These are phyloP conservation scores for Aphanomyces astaci DNA, from an alignment of 352 stramenopile genomes.

Conservation along the genomic window DNA sequence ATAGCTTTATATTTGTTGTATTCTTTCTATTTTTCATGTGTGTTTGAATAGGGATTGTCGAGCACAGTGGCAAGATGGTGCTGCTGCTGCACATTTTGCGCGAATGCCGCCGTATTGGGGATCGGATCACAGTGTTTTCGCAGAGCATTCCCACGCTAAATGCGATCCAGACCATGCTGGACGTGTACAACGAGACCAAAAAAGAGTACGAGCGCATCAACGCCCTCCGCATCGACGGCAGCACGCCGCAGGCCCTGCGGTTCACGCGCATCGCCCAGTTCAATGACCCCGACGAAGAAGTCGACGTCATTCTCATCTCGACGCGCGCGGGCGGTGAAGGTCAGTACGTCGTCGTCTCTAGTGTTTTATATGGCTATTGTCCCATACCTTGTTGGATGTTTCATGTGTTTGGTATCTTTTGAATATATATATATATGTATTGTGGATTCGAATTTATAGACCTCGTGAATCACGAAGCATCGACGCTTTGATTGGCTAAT, in stretches of 20 bases:
- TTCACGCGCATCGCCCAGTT: slow-evolving; percentile 77
- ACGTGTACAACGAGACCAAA: slow-evolving; percentile 45
- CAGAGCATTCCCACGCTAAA: slow-evolving; percentile 85
- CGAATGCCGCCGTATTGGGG: slow-evolving; percentile 54
- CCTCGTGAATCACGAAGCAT: too few relatives aligned
- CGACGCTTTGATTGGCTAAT: too few relatives aligned
- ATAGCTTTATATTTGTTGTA: too few relatives aligned
- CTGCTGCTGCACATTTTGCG: slow-evolving; percentile 73
- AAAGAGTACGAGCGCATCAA: slow-evolving; percentile 39
- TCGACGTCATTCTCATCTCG: slow-evolving; percentile 82
- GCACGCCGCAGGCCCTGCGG: slow-evolving; percentile 63
- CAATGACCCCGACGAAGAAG: slow-evolving; percentile 71
- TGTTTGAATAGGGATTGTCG: slow-evolving; percentile 30
- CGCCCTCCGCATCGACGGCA: slow-evolving; percentile 78
- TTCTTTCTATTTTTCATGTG: neutral
- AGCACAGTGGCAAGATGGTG: slow-evolving; percentile 82
- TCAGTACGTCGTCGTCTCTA: too few relatives aligned
- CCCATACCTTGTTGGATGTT: too few relatives aligned
- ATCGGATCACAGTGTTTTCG: slow-evolving; percentile 85
- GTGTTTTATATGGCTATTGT: too few relatives aligned
- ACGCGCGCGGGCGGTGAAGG: slow-evolving; percentile 81
- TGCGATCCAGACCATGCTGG: slow-evolving; percentile 64
- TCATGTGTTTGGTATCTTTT: too few relatives aligned
- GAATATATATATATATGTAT: too few relatives aligned
- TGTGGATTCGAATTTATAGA: too few relatives aligned